A percentile compares a stretch with the other conserved stretches of the same genome.
These are phyloP conservation scores for Rubroboletus pulcherrimus DNA, from an alignment of 768 basidiomycete genomes.

Conservation along the genomic window DNA sequence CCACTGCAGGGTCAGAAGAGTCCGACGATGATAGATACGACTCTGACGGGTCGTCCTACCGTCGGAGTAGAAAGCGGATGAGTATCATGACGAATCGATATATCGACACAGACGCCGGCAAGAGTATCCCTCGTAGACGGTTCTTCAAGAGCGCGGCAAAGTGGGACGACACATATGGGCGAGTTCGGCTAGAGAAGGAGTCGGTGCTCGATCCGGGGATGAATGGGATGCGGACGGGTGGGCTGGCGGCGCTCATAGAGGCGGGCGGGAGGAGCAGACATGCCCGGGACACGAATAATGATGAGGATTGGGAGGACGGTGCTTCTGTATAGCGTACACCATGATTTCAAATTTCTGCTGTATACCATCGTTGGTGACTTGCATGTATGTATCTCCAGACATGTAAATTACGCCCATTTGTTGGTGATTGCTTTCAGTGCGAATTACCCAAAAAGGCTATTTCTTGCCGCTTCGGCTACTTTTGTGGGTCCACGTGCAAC, in stretches of 20 bases:
- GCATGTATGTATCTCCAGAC: conserved; percentile 6
- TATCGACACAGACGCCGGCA: conserved; percentile 42
- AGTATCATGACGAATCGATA: conserved; percentile 62
- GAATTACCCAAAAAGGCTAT: conserved; percentile 3
- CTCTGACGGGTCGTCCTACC: conserved; percentile 45
- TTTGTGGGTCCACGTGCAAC: conserved; percentile 2
- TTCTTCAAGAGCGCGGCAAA: conserved; percentile 54
- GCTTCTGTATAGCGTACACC: conserved; percentile 17
- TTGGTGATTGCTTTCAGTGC: too few relatives aligned
- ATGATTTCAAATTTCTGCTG: background rate
- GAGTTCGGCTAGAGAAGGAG: conserved; percentile 24
- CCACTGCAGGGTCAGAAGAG: conserved; percentile 44
- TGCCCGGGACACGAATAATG: conserved; percentile 9
- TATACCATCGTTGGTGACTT: background rate
- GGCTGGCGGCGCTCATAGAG: conserved; percentile 25
- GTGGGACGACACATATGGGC: conserved; percentile 32
- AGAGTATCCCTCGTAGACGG: conserved; percentile 37
- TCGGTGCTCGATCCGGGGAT: conserved; percentile 17
- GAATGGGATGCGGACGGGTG: conserved; percentile 11
- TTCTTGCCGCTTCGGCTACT: background rate
- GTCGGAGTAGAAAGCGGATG: conserved; percentile 54
- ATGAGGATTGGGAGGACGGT: conserved; percentile 33
- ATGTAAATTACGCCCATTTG: background rate
- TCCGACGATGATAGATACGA: conserved; percentile 48
- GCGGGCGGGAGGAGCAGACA: conserved; percentile 19